These are phyloP conservation scores for Potentilla sterilis DNA, from an alignment of 306 rosid genomes.

Conservation along the genomic window DNA sequence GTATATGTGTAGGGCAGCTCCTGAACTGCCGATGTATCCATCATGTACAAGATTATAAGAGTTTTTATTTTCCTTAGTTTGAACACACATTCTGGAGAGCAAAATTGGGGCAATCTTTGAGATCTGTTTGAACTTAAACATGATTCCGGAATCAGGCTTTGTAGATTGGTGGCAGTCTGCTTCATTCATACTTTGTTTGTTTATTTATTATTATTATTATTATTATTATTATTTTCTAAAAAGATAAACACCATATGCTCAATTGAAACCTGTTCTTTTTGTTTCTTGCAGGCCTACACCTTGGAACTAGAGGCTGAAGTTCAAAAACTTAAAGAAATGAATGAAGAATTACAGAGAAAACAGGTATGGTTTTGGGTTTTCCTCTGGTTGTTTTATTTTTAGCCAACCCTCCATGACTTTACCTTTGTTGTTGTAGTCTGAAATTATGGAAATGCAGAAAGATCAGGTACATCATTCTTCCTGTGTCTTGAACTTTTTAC, in stretches of 20 bases:
- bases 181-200: not conserved
- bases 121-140: not conserved
- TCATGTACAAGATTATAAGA: not conserved
- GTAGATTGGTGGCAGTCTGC: not conserved
- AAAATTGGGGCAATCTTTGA: not conserved
- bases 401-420: constrained; percentile 21
- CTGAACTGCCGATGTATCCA: not conserved
- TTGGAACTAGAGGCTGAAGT: constrained; percentile 88
- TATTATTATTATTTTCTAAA: not conserved
- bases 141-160: not conserved
- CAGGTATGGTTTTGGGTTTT: constrained; percentile 47
- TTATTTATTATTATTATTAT: no score
- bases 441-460: constrained; percentile 63
- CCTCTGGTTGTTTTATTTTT: not conserved
- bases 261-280: not conserved
- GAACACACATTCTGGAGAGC: not conserved
- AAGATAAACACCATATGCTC: not conserved
- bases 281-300: constrained; percentile 78
- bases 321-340: constrained; percentile 66
- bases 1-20: not conserved
- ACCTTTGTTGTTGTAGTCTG: constrained; percentile 53
- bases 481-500: not conserved
- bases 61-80: not conserved
- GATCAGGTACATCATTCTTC: constrained; percentile 43
- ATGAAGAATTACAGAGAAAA: constrained; percentile 65